Conservation (phyloP, 441 rosid genomes). For the Biscutella laevigata region DNA sequence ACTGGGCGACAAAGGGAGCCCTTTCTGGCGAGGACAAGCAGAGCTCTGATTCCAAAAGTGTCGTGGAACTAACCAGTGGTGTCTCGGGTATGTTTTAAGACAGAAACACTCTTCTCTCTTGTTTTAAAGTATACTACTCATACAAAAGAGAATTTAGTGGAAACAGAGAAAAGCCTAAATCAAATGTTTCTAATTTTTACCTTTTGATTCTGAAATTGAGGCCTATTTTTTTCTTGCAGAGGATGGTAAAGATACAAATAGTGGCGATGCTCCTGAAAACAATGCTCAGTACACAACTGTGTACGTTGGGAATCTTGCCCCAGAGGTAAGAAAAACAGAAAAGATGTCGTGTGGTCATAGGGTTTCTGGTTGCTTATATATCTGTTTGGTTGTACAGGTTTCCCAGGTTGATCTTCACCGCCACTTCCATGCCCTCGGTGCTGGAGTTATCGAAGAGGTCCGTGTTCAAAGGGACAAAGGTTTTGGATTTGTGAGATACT, state of each 20-base stretch:
- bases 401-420: constrained; percentile 37
- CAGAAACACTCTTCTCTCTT: too few relatives aligned
- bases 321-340: constrained; percentile 38
- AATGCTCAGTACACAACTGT: constrained; percentile 33
- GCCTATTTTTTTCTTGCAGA: constrained; percentile 43
- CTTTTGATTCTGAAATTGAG: too few relatives aligned
- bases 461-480: constrained; percentile 45
- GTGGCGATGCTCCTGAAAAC: constrained; percentile 29
- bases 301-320: constrained; percentile 33
- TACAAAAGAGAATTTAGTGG: constrained; percentile 21
- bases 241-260: constrained; percentile 33
- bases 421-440: constrained; percentile 39
- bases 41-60: constrained; percentile 39
- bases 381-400: constrained; percentile 16
- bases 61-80: constrained; percentile 30
- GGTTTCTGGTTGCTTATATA: neutral
- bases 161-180: constrained; percentile 68
- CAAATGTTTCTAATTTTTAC: constrained; percentile 48
- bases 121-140: too few relatives aligned
- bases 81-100: constrained; percentile 25
- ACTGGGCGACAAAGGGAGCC: constrained; percentile 64
- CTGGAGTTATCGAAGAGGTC: constrained; percentile 40
- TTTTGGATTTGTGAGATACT: constrained; percentile 42
- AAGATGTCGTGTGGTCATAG: constrained; percentile 37
- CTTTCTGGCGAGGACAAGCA: constrained; percentile 40